These are phyloP conservation scores for Aureoboletus auriporus DNA, from an alignment of 768 basidiomycete genomes.

Conservation along the genomic window DNA sequence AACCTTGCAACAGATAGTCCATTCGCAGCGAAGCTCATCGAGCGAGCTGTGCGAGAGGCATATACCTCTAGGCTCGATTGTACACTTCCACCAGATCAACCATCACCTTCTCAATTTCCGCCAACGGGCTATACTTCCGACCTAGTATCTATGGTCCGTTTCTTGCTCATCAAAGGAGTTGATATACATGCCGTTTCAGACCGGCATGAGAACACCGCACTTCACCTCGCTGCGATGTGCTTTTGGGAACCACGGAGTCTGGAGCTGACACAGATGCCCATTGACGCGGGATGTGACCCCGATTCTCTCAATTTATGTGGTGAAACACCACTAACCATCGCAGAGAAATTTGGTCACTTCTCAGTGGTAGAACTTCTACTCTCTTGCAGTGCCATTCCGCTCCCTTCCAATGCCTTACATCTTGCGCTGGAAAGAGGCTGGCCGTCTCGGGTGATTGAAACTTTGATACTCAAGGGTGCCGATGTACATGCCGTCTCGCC, in stretches of 20 bases:
- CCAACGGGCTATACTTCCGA: not conserved
- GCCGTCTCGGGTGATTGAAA: not conserved
- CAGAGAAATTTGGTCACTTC: not conserved
- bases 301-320: not conserved
- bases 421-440: not conserved
- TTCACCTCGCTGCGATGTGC: not conserved
- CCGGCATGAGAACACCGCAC: not conserved
- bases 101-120: not conserved
- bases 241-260: conserved; percentile 1
- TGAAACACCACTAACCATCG: not conserved
- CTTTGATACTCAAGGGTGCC: not conserved
- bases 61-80: not conserved
- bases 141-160: not conserved
- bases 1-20: not conserved
- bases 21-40: not conserved
- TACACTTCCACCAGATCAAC: not conserved
- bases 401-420: not conserved
- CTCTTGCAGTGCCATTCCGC: not conserved
- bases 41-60: not conserved
- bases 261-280: not conserved
- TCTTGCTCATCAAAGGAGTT: conserved; percentile 3
- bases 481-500: not conserved
- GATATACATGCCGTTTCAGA: not conserved
- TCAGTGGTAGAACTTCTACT: not conserved
- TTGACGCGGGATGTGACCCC: conserved; percentile 2